phyloP scores from a whole-genome alignment of 2,329 filamentous ascomycete species.

The Clarireedia hainanense region DNA sequence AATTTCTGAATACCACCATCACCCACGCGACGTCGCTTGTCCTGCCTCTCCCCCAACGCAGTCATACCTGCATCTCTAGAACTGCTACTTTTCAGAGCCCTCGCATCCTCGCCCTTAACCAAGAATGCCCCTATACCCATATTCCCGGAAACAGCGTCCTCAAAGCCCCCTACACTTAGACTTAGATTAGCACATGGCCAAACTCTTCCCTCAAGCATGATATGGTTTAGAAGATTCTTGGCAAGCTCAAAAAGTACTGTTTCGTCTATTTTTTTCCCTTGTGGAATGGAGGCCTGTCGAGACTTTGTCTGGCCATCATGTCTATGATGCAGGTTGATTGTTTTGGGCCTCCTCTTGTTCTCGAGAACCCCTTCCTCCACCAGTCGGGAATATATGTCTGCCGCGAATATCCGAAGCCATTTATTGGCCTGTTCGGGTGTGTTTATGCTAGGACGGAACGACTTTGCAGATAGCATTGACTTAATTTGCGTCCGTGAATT shows the following conservation, averaged over 20 bases:
- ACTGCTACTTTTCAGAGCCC: conserved; percentile 36
- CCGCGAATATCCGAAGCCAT: conserved; percentile 86
- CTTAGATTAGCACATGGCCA: conserved; percentile 94
- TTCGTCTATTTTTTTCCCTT: conserved; percentile 67
- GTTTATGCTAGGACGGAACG: conserved; percentile 79
- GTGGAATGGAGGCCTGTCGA: conserved; percentile 67
- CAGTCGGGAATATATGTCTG: conserved; percentile 83
- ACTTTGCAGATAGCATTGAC: conserved; percentile 94
- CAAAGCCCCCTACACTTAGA: conserved; percentile 83
- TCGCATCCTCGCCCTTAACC: conserved; percentile 63
- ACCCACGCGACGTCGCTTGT: conserved; percentile 28
- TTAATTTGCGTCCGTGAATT: conserved; percentile 90
- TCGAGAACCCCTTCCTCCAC: conserved; percentile 87
- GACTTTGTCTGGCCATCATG: conserved; percentile 67
- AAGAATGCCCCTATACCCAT: conserved; percentile 81
- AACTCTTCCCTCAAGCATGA: conserved; percentile 66
- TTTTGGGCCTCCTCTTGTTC: conserved; percentile 77
- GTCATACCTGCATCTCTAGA: conserved; percentile 12
- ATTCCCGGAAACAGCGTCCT: conserved; percentile 78
- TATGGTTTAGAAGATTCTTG: conserved; percentile 67
- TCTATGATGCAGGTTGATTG: conserved; percentile 76
- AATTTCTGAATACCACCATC: conserved; percentile 24
- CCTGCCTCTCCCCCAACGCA: conserved; percentile 19
- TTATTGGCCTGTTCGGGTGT: conserved; percentile 67
- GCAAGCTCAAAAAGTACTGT: conserved; percentile 65